These are phyloP conservation scores for Ceratocystis huliohia DNA, from an alignment of 2,329 filamentous ascomycete genomes.

Conservation along the genomic window DNA sequence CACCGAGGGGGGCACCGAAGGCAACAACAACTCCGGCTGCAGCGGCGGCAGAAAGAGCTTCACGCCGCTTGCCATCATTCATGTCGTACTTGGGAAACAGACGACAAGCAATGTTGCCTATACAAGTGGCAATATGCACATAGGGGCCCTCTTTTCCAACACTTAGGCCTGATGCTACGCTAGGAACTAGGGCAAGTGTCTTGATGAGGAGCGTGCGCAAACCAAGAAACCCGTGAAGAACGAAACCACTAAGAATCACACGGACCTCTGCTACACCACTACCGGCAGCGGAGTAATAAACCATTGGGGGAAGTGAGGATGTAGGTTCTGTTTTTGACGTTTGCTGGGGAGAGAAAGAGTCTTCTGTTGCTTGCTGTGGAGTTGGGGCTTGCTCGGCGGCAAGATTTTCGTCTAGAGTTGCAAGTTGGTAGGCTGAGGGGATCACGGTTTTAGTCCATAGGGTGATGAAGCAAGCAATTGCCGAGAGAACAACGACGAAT, in stretches of 20 bases:
- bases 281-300: conserved; percentile 91
- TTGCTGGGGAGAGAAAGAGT: conserved; percentile 22
- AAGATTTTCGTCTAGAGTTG: conserved; percentile 86
- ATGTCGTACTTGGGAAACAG: conserved; percentile 87
- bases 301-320: conserved; percentile 52
- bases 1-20: conserved; percentile 77
- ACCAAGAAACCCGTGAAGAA: conserved; percentile 89
- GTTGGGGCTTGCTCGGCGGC: conserved; percentile 46
- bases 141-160: conserved; percentile 91
- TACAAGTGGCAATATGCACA: conserved; percentile 91
- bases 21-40: conserved; percentile 88
- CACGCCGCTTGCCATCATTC: conserved; percentile 88
- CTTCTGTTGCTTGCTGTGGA: conserved; percentile 32
- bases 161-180: conserved; percentile 83
- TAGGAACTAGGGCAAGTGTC: conserved; percentile 67
- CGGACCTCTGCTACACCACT: conserved; percentile 95
- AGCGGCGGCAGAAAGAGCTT: conserved; percentile 84
- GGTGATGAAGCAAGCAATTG: conserved; percentile 64
- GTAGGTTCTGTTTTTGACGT: conserved; percentile 31
- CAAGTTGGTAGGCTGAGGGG: conserved; percentile 72
- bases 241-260: conserved; percentile 95
- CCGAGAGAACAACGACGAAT: conserved; percentile 56
- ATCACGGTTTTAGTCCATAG: conserved; percentile 88
- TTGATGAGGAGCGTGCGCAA: conserved; percentile 79
- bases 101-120: conserved; percentile 89